Conservation (phyloP, 371 early-diverging fungal species). For the Actinomortierella wolfii region DNA sequence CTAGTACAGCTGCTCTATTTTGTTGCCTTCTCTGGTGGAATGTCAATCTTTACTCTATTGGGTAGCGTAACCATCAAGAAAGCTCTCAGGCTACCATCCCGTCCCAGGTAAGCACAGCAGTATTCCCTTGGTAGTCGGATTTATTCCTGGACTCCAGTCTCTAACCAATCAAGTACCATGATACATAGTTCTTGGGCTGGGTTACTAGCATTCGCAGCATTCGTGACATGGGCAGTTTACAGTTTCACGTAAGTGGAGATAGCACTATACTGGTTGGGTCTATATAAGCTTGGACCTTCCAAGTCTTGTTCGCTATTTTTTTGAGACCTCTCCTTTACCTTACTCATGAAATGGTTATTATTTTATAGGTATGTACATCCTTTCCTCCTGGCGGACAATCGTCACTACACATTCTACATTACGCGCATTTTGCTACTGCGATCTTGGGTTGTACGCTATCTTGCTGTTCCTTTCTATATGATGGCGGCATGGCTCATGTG, state of each 20-base stretch:
- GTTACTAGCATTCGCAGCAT: slow-evolving; percentile 1
- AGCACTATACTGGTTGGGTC: background rate
- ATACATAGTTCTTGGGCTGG: background rate
- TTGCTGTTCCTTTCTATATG: slow-evolving; percentile 71
- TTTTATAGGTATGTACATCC: slow-evolving; percentile 84
- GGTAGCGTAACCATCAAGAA: slow-evolving; percentile 27
- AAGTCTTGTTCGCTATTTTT: background rate
- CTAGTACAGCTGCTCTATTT: slow-evolving; percentile 91
- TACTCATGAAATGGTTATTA: background rate
- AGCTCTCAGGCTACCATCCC: slow-evolving; percentile 40
- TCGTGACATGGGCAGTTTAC: slow-evolving; percentile 47
- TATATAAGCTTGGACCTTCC: no score
- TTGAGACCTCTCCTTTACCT: background rate
- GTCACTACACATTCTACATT: slow-evolving; percentile 94
- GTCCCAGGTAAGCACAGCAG: background rate
- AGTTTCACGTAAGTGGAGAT: slow-evolving; percentile 60
- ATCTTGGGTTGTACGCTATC: no score
- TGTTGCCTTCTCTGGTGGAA: slow-evolving; percentile 61
- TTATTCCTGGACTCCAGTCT: background rate
- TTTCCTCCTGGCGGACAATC: slow-evolving; percentile 92
- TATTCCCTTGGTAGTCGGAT: background rate
- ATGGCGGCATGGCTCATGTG: slow-evolving; percentile 51
- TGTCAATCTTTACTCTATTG: slow-evolving; percentile 35
- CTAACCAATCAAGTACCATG: background rate
- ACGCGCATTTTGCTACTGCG: slow-evolving; percentile 65